Conservation (phyloP, 2,329 filamentous ascomycete species). For the Microsporum audouinii region DNA sequence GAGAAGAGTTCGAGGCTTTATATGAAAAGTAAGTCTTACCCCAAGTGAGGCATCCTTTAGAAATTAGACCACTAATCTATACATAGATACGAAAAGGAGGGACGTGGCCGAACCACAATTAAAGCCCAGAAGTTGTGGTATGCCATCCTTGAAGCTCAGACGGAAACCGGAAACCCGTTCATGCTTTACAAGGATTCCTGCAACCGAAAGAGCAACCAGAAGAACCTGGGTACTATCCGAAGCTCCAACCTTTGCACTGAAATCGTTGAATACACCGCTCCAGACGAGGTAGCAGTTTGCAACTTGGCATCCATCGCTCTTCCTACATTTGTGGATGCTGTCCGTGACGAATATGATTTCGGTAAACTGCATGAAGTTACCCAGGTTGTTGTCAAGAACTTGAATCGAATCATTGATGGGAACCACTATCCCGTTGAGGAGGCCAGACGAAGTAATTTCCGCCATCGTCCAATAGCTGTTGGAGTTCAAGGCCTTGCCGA, state of each 20-base stretch:
- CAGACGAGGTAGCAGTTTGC: constrained; percentile 97
- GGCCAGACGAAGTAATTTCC: constrained; percentile 91
- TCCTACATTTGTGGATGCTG: constrained; percentile 80
- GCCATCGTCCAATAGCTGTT: constrained; percentile 88
- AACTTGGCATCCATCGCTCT: constrained; percentile 92
- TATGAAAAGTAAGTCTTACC: constrained; percentile 51
- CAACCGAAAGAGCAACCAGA: constrained; percentile 99
- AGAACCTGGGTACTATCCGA: constrained; percentile 96
- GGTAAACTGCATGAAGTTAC: constrained; percentile 90
- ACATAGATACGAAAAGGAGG: constrained; percentile 71
- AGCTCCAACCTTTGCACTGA: constrained; percentile 99
- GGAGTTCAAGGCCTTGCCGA: constrained; percentile 97
- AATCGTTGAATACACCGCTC: constrained; percentile 93
- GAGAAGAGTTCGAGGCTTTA: constrained; percentile 89
- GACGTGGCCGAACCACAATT: constrained; percentile 77
- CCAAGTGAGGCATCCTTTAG: not conserved
- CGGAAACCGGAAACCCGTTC: constrained; percentile 96
- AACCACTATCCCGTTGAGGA: constrained; percentile 98
- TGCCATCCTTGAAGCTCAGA: constrained; percentile 93
- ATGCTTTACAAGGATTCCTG: constrained; percentile 99
- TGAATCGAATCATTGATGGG: constrained; percentile 97
- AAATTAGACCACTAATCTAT: constrained; percentile 8
- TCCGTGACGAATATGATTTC: constrained; percentile 80
- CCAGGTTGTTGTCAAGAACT: constrained; percentile 81
- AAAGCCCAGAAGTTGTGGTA: constrained; percentile 99